Conservation (phyloP, 495 filamentous ascomycete genomes). For the Penicillium egyptiacum region DNA sequence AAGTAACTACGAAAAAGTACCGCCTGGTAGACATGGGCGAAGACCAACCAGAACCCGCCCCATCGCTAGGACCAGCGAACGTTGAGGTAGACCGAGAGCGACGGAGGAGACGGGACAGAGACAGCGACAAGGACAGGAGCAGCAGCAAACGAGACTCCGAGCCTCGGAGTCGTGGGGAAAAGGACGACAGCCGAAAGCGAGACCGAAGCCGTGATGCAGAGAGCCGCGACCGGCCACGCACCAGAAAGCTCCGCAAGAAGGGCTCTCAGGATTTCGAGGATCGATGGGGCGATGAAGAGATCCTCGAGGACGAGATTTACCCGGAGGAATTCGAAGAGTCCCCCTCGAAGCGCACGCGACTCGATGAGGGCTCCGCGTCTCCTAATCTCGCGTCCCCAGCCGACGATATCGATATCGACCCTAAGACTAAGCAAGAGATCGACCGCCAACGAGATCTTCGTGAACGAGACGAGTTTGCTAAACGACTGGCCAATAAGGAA, state of each 20-base stretch:
- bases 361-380: slow-evolving; percentile 55
- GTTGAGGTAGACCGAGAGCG: slow-evolving; percentile 50
- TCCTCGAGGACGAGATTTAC: slow-evolving; percentile 42
- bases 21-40: slow-evolving; percentile 82
- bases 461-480: slow-evolving; percentile 74
- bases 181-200: slow-evolving; percentile 43
- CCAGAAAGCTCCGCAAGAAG: slow-evolving; percentile 55
- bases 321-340: slow-evolving; percentile 51
- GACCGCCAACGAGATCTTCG: slow-evolving; percentile 62
- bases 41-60: slow-evolving; percentile 44
- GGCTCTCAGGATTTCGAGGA: slow-evolving; percentile 64
- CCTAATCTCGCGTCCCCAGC: slow-evolving; percentile 48
- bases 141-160: slow-evolving; percentile 19
- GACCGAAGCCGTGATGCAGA: slow-evolving; percentile 45
- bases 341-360: slow-evolving; percentile 57
- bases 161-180: slow-evolving; percentile 30
- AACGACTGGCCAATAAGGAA: slow-evolving; percentile 69
- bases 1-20: slow-evolving; percentile 62
- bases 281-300: slow-evolving; percentile 78
- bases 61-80: slow-evolving; percentile 49
- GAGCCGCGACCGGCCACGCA: slow-evolving; percentile 48
- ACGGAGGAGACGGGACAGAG: slow-evolving; percentile 49
- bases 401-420: slow-evolving; percentile 54
- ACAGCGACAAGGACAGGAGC: slow-evolving; percentile 37
- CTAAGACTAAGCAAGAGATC: slow-evolving; percentile 51